Conservation (phyloP, 495 filamentous ascomycete genomes). For the Penicillium cinerascens region DNA sequence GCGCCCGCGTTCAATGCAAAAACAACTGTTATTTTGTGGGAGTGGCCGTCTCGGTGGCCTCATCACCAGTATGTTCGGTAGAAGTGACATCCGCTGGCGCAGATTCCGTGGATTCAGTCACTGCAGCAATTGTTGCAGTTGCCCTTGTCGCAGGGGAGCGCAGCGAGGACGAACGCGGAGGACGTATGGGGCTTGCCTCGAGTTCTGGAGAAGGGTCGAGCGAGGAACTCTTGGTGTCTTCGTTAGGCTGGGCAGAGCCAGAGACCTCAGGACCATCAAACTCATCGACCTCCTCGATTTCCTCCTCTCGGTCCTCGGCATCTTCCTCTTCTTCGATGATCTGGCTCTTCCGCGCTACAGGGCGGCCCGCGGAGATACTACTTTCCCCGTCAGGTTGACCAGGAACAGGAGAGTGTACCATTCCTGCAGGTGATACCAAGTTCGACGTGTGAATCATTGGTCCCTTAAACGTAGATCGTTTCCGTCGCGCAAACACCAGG, state of each 20-base stretch:
- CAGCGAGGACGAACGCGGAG: conserved; percentile 41
- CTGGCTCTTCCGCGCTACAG: conserved; percentile 51
- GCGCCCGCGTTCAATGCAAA: conserved; percentile 12
- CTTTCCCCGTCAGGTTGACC: conserved; percentile 44
- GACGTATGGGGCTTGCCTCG: conserved; percentile 29
- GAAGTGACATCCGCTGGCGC: background rate
- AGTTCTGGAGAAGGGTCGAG: conserved; percentile 38
- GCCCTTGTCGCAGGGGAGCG: conserved; percentile 16
- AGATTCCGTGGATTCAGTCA: conserved; percentile 4
- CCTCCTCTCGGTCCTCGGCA: conserved; percentile 61
- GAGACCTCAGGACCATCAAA: conserved; percentile 57
- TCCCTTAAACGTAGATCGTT: conserved; percentile 85
- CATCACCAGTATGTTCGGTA: background rate
- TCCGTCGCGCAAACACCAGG: conserved; percentile 86
- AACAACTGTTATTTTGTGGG: conserved; percentile 2
- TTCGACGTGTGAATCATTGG: conserved; percentile 63
- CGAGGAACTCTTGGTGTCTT: background rate
- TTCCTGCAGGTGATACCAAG: conserved; percentile 35
- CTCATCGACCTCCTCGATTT: conserved; percentile 67
- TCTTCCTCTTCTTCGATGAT: conserved; percentile 90
- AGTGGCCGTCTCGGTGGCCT: background rate
- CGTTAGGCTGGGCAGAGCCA: background rate
- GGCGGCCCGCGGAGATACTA: conserved; percentile 55
- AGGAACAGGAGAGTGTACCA: conserved; percentile 37
- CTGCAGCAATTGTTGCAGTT: conserved; percentile 9